Evolutionary conservation across 2,329 filamentous ascomycete genomes (phyloP), one percentile per base, ranked within the genome.

Genomic region (Bisporella sp.): DNA sequence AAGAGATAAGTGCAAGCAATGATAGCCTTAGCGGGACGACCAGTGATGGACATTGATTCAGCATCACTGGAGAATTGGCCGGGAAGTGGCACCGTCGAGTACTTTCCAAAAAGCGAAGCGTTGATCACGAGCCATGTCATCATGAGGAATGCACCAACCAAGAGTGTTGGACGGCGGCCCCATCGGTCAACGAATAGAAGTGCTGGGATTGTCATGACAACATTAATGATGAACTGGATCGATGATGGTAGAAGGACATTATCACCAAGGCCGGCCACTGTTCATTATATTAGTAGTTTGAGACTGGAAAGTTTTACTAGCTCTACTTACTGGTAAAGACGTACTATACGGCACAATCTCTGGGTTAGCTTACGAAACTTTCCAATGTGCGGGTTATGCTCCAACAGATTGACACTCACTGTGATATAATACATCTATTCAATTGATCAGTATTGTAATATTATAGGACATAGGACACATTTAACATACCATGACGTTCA

Each of bases 201-300:
- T 1, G 87, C 87, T 0, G 86, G 85, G 3, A 91, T 65, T 0
- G 88, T 92, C 82, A 89, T 87, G 47, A 83, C 53, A 1, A 92
- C 87, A 65, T 91, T 91, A 72, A 92, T 88, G 59, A 90, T 75
- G 64, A 87, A 88, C 62, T 87, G 81, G 55, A 88, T 87, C 7
- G 78, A 81, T 13, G 81, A 85, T 6, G 84, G 77, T 42, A 87
- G 67, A 6, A 89, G 74, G 37, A 81, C 76, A 48, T 73, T 75
- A 57, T 79, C 72, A 3, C 75, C 76, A 7, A 85, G 71, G 7
- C 84, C 84, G 12, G 84, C 83, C 85, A 89, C 21, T 21, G 21
- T 21, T 21, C 3, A 21, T 21, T 21, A 21, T 21, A 21, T 21
- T 21, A 21, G 21, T 21, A 21, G 21, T 21, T 21, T 21, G 21